These are phyloP conservation scores for Aphanomyces euteiches DNA, from an alignment of 352 stramenopile species.

Conservation along the genomic window DNA sequence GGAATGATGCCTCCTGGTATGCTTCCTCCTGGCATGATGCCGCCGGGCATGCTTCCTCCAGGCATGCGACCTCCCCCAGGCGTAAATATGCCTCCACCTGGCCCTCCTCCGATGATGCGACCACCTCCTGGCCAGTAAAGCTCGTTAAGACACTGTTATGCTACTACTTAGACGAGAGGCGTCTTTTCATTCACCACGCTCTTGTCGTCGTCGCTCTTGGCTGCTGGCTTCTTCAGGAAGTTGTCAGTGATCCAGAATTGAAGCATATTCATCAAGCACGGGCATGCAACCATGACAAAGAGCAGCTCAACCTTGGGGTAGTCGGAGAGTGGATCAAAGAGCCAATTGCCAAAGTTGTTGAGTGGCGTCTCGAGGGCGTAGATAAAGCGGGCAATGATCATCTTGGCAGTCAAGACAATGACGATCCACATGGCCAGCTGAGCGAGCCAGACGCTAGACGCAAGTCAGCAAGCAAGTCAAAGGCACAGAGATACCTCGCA, in stretches of 20 bases:
- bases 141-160: constrained; percentile 1
- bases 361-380: constrained; percentile 63
- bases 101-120: constrained; percentile 52
- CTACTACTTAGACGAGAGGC: constrained; percentile 6
- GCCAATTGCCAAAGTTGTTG: constrained; percentile 48
- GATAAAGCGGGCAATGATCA: constrained; percentile 76
- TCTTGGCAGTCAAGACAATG: constrained; percentile 75
- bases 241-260: constrained; percentile 80
- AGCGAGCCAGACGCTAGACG: constrained; percentile 51
- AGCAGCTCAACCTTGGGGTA: constrained; percentile 74
- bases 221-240: constrained; percentile 61
- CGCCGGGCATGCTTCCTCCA: constrained; percentile 64
- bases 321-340: constrained; percentile 67
- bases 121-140: constrained; percentile 67
- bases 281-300: constrained; percentile 82
- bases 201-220: constrained; percentile 25
- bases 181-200: constrained; percentile 39
- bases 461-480: not conserved
- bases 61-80: constrained; percentile 60
- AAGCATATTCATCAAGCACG: constrained; percentile 82
- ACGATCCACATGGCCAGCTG: constrained; percentile 76
- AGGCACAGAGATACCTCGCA: constrained; percentile 33
- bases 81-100: constrained; percentile 66
- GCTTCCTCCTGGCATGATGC: constrained; percentile 43
- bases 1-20: constrained; percentile 69